phyloP scores from a whole-genome alignment of 1,284 basidiomycete species.

The Boletus semigastroideus region DNA sequence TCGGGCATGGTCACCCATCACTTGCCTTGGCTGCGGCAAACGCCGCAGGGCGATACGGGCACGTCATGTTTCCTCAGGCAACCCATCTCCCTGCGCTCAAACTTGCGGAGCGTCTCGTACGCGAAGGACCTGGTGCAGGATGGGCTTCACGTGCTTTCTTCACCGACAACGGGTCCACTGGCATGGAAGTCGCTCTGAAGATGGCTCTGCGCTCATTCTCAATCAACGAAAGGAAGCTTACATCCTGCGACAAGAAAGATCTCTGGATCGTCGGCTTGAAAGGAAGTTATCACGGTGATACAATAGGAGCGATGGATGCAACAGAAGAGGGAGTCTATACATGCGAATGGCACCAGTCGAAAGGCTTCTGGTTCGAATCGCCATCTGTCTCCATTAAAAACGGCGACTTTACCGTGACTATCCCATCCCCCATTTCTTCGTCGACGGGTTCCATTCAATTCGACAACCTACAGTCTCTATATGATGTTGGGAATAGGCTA shows the following conservation, averaged over 20 bases:
- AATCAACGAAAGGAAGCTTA: slow-evolving; percentile 38
- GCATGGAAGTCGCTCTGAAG: slow-evolving; percentile 95
- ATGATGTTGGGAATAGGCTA: slow-evolving; percentile 71
- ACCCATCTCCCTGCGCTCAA: slow-evolving; percentile 83
- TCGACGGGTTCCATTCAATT: slow-evolving; percentile 29
- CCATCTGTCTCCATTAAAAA: slow-evolving; percentile 73
- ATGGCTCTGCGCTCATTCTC: slow-evolving; percentile 88
- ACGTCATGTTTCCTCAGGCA: slow-evolving; percentile 94
- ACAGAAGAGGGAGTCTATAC: slow-evolving; percentile 90
- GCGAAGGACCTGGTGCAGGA: slow-evolving; percentile 72
- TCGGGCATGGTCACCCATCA: slow-evolving; percentile 81
- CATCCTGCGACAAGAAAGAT: slow-evolving; percentile 46
- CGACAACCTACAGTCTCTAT: slow-evolving; percentile 61
- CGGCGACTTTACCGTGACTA: slow-evolving; percentile 57
- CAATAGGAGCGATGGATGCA: slow-evolving; percentile 97
- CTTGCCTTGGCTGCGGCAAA: slow-evolving; percentile 85
- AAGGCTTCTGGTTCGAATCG: slow-evolving; percentile 93
- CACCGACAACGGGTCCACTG: slow-evolving; percentile 94
- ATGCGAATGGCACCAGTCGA: slow-evolving; percentile 94
- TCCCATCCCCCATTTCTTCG: slow-evolving; percentile 53
- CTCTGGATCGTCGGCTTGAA: slow-evolving; percentile 86
- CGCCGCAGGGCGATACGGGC: slow-evolving; percentile 92
- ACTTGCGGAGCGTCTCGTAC: slow-evolving; percentile 71
- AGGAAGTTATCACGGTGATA: slow-evolving; percentile 98
- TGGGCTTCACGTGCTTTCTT: slow-evolving; percentile 95